Conservation (phyloP, 805 yeast genomes). For the Cyberlindnera mycetangii region DNA sequence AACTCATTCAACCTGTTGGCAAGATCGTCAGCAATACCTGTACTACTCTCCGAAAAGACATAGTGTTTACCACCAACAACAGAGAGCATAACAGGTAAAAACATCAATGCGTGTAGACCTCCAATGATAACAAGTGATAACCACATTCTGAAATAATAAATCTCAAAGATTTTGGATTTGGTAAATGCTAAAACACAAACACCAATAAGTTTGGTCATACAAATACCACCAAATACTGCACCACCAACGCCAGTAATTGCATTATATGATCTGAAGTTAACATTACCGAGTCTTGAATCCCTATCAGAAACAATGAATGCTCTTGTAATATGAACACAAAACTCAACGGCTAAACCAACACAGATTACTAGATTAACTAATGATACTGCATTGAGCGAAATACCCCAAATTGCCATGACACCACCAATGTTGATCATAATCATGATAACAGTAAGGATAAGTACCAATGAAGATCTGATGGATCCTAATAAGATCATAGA, state of each 20-base stretch:
- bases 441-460: constrained; percentile 57
- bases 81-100: constrained; percentile 74
- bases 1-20: constrained; percentile 18
- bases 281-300: constrained; percentile 32
- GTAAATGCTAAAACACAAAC: constrained; percentile 85
- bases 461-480: constrained; percentile 49
- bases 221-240: constrained; percentile 86
- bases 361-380: constrained; percentile 90
- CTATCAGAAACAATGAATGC: constrained; percentile 51
- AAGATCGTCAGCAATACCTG: constrained; percentile 32
- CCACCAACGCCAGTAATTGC: constrained; percentile 83
- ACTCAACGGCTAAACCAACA: constrained; percentile 90
- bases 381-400: constrained; percentile 84
- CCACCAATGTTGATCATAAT: constrained; percentile 77
- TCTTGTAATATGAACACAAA: constrained; percentile 82
- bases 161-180: constrained; percentile 79
- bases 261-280: constrained; percentile 38
- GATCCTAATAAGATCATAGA: constrained; percentile 67
- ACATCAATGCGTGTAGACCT: constrained; percentile 70
- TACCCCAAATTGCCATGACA: constrained; percentile 67
- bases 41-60: constrained; percentile 34
- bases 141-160: constrained; percentile 97
- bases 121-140: constrained; percentile 72
- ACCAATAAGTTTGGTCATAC: constrained; percentile 86
- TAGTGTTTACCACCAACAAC: constrained; percentile 60